Evolutionary conservation across 2,329 filamentous ascomycete genomes (phyloP).

Genomic region (Grosmannia serpens): DNA sequence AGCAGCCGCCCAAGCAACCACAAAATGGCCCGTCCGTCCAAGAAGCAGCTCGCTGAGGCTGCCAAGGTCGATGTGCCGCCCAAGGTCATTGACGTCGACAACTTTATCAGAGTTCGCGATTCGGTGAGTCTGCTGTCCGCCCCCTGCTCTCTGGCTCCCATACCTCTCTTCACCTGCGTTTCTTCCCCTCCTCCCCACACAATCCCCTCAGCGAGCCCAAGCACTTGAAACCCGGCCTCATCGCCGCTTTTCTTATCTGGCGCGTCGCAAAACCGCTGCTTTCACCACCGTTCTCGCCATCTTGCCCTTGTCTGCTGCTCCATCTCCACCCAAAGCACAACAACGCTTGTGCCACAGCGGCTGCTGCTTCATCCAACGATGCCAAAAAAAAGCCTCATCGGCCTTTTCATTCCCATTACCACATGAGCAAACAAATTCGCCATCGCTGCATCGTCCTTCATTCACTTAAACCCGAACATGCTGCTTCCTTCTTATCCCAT

Average conservation of each 20-base stretch:
- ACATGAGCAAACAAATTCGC: background rate
- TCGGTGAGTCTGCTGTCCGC: constrained; percentile 46
- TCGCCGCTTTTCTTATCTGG: background rate
- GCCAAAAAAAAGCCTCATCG: too few species aligned
- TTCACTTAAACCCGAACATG: background rate
- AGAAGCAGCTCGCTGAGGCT: constrained; percentile 16
- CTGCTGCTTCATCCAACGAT: too few species aligned
- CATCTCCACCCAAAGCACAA: too few species aligned
- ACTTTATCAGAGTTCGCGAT: constrained; percentile 71
- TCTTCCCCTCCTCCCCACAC: background rate
- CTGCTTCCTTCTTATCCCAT: too few species aligned
- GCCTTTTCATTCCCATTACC: too few species aligned
- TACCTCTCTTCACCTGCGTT: background rate
- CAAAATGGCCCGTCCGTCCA: constrained; percentile 17
- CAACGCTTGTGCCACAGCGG: too few species aligned
- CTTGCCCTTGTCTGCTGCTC: too few species aligned
- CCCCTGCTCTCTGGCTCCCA: background rate
- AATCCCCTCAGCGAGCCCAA: background rate
- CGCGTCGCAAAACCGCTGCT: too few species aligned
- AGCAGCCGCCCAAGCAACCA: constrained; percentile 1
- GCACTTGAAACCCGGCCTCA: background rate
- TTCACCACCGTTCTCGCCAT: background rate
- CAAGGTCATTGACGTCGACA: constrained; percentile 54
- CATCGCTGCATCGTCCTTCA: background rate
- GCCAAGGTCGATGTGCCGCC: constrained; percentile 22